Evolutionary conservation across 208 protist genomes (phyloP).

Genomic region (Herpetomonas muscarum): DNA sequence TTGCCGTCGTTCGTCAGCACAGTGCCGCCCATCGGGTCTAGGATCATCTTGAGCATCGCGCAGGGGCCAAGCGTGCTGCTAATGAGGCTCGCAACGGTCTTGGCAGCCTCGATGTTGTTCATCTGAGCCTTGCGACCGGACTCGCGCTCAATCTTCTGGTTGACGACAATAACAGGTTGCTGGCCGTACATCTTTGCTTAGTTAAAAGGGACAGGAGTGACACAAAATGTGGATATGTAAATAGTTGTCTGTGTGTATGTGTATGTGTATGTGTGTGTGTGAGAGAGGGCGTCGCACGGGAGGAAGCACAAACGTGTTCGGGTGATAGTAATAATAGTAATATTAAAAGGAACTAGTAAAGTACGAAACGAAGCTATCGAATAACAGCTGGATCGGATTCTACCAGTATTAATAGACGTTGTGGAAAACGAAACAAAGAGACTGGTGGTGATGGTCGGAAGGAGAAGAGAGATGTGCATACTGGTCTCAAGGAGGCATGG

Average conservation of each 20-base stretch:
- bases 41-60: constrained; percentile 99
- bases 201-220: background rate
- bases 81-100: constrained; percentile 99
- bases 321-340: too few relatives aligned
- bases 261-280: constrained; percentile 20
- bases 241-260: background rate
- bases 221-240: constrained; percentile 1
- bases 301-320: too few relatives aligned
- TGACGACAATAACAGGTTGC: constrained; percentile 89
- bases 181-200: constrained; percentile 44
- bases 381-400: too few relatives aligned
- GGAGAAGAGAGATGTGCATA: too few relatives aligned
- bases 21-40: constrained; percentile 99
- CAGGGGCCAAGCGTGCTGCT: constrained; percentile 99
- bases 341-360: too few relatives aligned
- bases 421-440: too few relatives aligned
- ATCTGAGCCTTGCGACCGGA: constrained; percentile 97
- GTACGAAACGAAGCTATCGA: too few relatives aligned
- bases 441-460: too few relatives aligned
- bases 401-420: too few relatives aligned
- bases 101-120: constrained; percentile 98
- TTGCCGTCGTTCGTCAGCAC: constrained; percentile 99
- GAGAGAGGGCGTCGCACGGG: background rate
- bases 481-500: too few relatives aligned
- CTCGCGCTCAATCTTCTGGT: constrained; percentile 97